These are phyloP conservation scores for Fusarium foetens DNA, from an alignment of 2,329 filamentous ascomycete genomes.

Conservation along the genomic window DNA sequence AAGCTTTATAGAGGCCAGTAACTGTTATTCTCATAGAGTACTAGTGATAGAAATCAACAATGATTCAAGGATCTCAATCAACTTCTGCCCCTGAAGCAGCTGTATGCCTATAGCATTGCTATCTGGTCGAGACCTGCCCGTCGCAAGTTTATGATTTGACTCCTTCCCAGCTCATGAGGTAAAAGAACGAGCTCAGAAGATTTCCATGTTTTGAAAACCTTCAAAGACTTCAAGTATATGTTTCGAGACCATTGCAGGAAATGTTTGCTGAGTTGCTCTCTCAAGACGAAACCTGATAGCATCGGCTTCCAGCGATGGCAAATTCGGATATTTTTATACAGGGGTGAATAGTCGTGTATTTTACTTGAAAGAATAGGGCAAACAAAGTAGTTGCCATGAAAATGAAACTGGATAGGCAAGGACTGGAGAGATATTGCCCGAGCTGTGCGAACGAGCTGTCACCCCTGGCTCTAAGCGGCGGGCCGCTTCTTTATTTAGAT, in stretches of 20 bases:
- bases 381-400: not conserved
- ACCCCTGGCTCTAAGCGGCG: not conserved
- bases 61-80: not conserved
- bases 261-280: not conserved
- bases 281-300: not conserved
- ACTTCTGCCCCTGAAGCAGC: not conserved
- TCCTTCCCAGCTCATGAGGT: not conserved
- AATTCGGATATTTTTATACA: not conserved
- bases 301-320: not conserved
- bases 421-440: not conserved
- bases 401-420: not conserved
- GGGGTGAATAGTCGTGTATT: not conserved
- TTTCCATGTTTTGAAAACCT: not conserved
- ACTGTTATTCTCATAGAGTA: not conserved
- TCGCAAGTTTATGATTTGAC: not conserved
- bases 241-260: not conserved
- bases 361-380: no score
- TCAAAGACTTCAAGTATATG: not conserved
- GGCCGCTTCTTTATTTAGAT: not conserved
- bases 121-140: not conserved
- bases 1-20: not conserved
- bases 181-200: not conserved
- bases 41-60: not conserved
- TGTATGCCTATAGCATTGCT: not conserved
- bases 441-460: not conserved